Evolutionary conservation across 495 filamentous ascomycete genomes (phyloP).

Genomic region (Penicillium coprophilum): DNA sequence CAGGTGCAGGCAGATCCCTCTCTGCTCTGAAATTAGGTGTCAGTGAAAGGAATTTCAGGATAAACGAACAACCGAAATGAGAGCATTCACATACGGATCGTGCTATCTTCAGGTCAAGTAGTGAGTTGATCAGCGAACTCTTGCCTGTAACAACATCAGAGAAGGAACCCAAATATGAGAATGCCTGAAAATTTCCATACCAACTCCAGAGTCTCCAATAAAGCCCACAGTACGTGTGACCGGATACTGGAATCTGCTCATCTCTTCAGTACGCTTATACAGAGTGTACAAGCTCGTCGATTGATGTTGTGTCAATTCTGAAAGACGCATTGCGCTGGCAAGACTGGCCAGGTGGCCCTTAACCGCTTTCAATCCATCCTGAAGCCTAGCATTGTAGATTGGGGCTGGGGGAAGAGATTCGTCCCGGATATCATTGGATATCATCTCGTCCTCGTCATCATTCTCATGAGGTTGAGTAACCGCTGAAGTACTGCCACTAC

Average conservation of each 20-base stretch:
- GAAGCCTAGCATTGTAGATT: too few species aligned
- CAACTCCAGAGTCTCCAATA: slow-evolving; percentile 21
- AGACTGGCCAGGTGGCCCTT: slow-evolving; percentile 18
- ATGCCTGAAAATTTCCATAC: too few species aligned
- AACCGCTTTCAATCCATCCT: too few species aligned
- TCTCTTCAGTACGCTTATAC: background rate
- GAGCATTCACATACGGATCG: slow-evolving; percentile 33
- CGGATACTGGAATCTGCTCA: slow-evolving; percentile 23
- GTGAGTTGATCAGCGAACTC: slow-evolving; percentile 36
- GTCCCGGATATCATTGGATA: too few species aligned
- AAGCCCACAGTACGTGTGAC: slow-evolving; percentile 29
- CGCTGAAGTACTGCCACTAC: too few species aligned
- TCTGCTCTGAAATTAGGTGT: background rate
- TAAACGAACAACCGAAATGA: too few species aligned
- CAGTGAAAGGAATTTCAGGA: too few species aligned
- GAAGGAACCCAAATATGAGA: too few species aligned
- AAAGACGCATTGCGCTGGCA: slow-evolving; percentile 7
- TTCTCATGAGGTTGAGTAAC: too few species aligned
- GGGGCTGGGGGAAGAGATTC: too few species aligned
- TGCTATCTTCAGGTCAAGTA: slow-evolving; percentile 28
- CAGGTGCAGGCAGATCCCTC: slow-evolving; percentile 33
- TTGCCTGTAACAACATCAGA: slow-evolving; percentile 21
- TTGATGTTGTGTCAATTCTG: slow-evolving; percentile 6
- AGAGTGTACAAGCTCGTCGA: slow-evolving; percentile 9
- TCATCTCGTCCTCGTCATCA: too few species aligned